phyloP scores from a whole-genome alignment of 2,329 filamentous ascomycete species.

The Colletotrichum sp. region DNA sequence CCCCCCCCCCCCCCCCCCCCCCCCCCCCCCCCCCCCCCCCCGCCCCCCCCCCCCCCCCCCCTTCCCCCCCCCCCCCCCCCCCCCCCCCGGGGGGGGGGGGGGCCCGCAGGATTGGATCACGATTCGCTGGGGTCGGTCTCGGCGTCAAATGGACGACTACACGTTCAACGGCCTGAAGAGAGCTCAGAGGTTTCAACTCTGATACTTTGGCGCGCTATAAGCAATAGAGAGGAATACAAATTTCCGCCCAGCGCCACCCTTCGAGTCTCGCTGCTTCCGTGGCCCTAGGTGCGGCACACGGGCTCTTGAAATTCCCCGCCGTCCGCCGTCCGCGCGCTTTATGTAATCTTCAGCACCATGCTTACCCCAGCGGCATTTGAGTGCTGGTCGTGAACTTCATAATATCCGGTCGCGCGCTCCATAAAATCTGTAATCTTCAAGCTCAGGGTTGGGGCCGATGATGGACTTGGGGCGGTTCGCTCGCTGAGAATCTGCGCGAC shows the following conservation, averaged over 20 bases:
- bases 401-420: not conserved
- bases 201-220: not conserved
- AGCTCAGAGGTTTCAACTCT: not conserved
- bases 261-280: not conserved
- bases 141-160: rapidly evolving
- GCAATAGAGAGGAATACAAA: rapidly evolving
- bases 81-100: rapidly evolving
- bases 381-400: not conserved
- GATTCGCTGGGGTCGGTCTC: not conserved
- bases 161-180: not conserved
- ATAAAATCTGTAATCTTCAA: not conserved
- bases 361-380: rapidly evolving
- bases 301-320: not conserved
- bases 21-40: too few species aligned
- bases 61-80: too few species aligned
- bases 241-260: not conserved
- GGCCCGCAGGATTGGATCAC: not conserved
- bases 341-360: rapidly evolving
- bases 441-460: not conserved
- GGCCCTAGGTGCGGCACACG: not conserved
- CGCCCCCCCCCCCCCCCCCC: too few species aligned
- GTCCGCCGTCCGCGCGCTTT: not conserved
- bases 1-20: too few species aligned
- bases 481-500: not conserved
- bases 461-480: not conserved